Percentiles rank a stretch among this genome's conserved stretches.
Evolutionary conservation across 208 protist genomes (phyloP).

Genomic region (Leishmania amazonensis): DNA sequence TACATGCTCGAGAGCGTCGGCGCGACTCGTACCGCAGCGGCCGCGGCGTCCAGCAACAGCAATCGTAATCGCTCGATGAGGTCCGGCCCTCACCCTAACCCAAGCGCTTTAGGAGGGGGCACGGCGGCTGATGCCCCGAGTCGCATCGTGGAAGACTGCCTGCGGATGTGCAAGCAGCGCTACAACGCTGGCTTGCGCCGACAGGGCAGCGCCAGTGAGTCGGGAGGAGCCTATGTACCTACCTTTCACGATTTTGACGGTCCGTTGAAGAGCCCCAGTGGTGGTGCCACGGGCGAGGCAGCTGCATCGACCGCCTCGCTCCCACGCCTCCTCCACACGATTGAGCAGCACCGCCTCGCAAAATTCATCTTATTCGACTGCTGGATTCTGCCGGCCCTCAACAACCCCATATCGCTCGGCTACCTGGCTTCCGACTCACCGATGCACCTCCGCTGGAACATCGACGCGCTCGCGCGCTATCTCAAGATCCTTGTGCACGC

Average conservation of each 20-base stretch:
- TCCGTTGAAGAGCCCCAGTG: conserved; percentile 16
- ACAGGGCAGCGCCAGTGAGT: not conserved
- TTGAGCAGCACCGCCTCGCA: conserved; percentile 75
- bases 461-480: conserved; percentile 89
- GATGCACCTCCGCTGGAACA: conserved; percentile 86
- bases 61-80: not conserved
- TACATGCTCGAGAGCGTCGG: conserved; percentile 57
- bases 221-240: not conserved
- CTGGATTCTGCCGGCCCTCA: conserved; percentile 86
- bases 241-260: not conserved
- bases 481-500: conserved; percentile 86
- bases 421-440: conserved; percentile 65
- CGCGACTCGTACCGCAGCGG: not conserved
- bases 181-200: conserved; percentile 26
- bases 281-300: conserved; percentile 17
- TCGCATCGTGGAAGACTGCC: conserved; percentile 23
- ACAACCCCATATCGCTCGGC: conserved; percentile 70
- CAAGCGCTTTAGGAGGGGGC: not conserved
- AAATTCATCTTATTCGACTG: conserved; percentile 91
- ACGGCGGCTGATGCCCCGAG: conserved; percentile 6
- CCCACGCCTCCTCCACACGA: conserved; percentile 61
- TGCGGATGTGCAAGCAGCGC: conserved; percentile 32
- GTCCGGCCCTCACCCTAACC: not conserved
- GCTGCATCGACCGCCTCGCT: conserved; percentile 26
- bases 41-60: conserved; percentile 1